phyloP scores from a whole-genome alignment of 257 asterid genomes.

The Buddleja alternifolia region DNA sequence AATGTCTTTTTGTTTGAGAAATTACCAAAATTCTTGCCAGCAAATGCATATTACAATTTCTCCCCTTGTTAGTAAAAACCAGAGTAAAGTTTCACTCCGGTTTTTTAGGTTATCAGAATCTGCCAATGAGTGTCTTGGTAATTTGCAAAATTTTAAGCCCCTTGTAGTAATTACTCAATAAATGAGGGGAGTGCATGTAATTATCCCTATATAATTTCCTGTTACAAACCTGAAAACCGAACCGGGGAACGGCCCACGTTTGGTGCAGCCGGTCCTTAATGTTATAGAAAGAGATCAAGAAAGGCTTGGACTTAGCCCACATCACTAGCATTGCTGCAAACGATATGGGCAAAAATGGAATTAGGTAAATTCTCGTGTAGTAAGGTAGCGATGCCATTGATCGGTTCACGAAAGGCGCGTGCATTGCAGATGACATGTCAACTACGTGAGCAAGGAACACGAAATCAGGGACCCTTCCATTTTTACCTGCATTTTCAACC shows the following conservation, averaged over 20 bases:
- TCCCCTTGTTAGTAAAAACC: too few relatives aligned
- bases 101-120: too few relatives aligned
- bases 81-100: too few relatives aligned
- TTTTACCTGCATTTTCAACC: conserved; percentile 55
- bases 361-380: conserved; percentile 43
- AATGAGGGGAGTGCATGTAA: too few relatives aligned
- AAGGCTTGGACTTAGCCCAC: conserved; percentile 90
- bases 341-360: conserved; percentile 56
- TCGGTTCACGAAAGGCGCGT: conserved; percentile 60
- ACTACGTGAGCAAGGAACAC: conserved; percentile 93
- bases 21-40: too few relatives aligned
- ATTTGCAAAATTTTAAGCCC: too few relatives aligned
- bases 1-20: too few relatives aligned
- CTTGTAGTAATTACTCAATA: too few relatives aligned
- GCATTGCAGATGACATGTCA: conserved; percentile 82
- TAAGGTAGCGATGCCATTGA: conserved; percentile 63
- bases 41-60: too few relatives aligned
- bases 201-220: too few relatives aligned
- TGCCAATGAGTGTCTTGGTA: too few relatives aligned
- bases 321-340: conserved; percentile 61
- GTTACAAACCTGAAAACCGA: conserved; percentile 79
- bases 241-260: conserved; percentile 91
- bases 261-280: conserved; percentile 73
- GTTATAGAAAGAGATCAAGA: conserved; percentile 67
- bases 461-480: conserved; percentile 73